Percentiles rank a stretch among this genome's conserved stretches.
Conservation (phyloP, 202 grass and related monocot species). For the Eragrostis tef region DNA sequence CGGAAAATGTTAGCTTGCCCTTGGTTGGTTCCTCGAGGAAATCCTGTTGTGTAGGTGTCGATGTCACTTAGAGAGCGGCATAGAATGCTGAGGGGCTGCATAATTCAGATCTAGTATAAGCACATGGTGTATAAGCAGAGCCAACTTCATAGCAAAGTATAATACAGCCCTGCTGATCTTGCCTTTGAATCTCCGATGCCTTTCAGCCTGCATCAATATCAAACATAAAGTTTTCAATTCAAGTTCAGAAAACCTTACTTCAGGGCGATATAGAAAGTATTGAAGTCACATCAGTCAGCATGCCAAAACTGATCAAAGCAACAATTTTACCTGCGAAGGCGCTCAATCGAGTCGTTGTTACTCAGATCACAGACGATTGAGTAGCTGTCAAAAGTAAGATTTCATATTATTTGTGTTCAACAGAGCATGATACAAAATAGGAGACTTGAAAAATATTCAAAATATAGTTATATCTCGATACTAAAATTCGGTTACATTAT, state of each 20-base stretch:
- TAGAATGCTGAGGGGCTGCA: constrained; percentile 84
- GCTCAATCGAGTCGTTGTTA: constrained; percentile 78
- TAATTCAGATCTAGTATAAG: constrained; percentile 44
- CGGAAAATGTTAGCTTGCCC: constrained; percentile 82
- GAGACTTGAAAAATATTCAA: not conserved
- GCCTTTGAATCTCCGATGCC: constrained; percentile 83
- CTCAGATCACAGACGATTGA: constrained; percentile 85
- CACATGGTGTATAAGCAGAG: not conserved
- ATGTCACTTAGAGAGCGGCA: constrained; percentile 76
- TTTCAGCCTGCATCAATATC: constrained; percentile 73
- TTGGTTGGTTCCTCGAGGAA: constrained; percentile 79
- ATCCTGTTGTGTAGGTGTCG: constrained; percentile 87
- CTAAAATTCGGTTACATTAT: not conserved
- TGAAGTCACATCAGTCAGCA: not conserved
- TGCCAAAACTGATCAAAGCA: constrained; percentile 33
- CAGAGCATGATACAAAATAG: not conserved
- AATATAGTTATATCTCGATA: not conserved
- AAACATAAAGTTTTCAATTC: constrained; percentile 24
- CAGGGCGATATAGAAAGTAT: not conserved
- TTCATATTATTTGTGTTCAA: constrained; percentile 42
- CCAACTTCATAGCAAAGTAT: constrained; percentile 28
- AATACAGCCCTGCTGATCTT: constrained; percentile 41
- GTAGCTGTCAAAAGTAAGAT: constrained; percentile 58
- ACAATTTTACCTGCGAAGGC: constrained; percentile 65
- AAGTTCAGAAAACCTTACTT: constrained; percentile 22